Conservation (phyloP, 257 asterid species). For the Gynochthodes officinalis region DNA sequence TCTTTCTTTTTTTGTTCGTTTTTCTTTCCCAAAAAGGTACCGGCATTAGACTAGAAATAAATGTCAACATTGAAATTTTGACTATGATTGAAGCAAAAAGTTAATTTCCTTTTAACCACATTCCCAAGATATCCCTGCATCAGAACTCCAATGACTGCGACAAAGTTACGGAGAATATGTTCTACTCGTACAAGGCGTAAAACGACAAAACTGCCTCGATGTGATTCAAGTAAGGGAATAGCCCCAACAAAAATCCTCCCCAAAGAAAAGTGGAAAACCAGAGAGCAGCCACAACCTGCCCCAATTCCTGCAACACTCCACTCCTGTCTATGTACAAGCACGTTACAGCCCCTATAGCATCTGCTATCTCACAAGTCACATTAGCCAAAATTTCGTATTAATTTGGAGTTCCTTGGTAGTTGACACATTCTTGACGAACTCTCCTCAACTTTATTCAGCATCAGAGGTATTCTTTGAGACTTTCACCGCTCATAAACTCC, state of each 20-base stretch:
- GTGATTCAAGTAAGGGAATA: too few species aligned
- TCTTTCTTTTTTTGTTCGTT: too few species aligned
- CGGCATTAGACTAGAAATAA: too few species aligned
- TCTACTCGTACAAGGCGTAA: too few species aligned
- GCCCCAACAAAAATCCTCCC: not conserved
- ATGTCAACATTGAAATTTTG: too few species aligned
- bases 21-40: too few species aligned
- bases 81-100: too few species aligned
- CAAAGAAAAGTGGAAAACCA: not conserved
- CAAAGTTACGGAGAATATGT: too few species aligned
- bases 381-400: not conserved
- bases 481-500: slow-evolving; percentile 82
- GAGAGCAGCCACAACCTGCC: not conserved
- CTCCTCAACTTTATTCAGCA: not conserved
- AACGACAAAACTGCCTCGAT: not conserved
- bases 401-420: not conserved
- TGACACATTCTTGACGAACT: not conserved
- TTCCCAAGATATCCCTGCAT: too few species aligned
- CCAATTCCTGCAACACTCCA: not conserved
- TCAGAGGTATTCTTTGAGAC: slow-evolving; percentile 76
- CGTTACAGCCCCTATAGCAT: not conserved
- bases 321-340: not conserved
- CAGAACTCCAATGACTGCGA: too few species aligned
- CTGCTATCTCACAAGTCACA: not conserved
- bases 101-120: too few species aligned